These are phyloP conservation scores for Tetracladium marchalianum DNA, from an alignment of 495 filamentous ascomycete genomes.

Conservation along the genomic window DNA sequence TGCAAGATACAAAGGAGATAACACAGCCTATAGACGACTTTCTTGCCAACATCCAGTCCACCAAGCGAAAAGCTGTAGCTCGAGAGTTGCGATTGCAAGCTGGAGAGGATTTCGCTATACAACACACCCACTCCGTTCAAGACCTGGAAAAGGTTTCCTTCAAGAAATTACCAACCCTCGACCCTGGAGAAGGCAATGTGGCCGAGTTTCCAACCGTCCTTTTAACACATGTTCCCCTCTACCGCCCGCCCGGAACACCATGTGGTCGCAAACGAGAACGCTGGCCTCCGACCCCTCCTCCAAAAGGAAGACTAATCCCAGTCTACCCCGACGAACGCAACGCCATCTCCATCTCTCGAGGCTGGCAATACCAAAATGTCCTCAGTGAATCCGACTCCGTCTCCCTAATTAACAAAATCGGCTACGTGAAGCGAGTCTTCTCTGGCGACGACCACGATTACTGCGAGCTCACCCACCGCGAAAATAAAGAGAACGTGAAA, in stretches of 20 bases:
- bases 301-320: constrained; percentile 41
- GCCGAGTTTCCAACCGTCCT: constrained; percentile 70
- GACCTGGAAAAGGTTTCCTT: constrained; percentile 33
- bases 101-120: constrained; percentile 34
- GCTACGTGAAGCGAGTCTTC: constrained; percentile 71
- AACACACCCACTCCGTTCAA: constrained; percentile 43
- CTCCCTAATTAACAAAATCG: constrained; percentile 59
- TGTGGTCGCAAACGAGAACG: constrained; percentile 86
- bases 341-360: constrained; percentile 60
- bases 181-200: constrained; percentile 26
- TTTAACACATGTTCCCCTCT: constrained; percentile 85
- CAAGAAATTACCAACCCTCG: constrained; percentile 27
- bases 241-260: constrained; percentile 67
- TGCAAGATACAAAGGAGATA: constrained; percentile 41
- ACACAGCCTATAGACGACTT: constrained; percentile 73
- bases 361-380: constrained; percentile 98
- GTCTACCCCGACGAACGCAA: constrained; percentile 64
- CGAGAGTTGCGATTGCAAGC: constrained; percentile 43
- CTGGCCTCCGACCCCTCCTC: constrained; percentile 56
- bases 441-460: constrained; percentile 98
- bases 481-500: constrained; percentile 48
- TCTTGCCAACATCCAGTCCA: constrained; percentile 46
- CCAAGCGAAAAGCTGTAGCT: constrained; percentile 42
- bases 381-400: constrained; percentile 63
- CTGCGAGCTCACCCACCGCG: constrained; percentile 76